Evolutionary conservation across 1,139 yeast genomes (phyloP).

Genomic region (Lodderomyces beijingensis): DNA sequence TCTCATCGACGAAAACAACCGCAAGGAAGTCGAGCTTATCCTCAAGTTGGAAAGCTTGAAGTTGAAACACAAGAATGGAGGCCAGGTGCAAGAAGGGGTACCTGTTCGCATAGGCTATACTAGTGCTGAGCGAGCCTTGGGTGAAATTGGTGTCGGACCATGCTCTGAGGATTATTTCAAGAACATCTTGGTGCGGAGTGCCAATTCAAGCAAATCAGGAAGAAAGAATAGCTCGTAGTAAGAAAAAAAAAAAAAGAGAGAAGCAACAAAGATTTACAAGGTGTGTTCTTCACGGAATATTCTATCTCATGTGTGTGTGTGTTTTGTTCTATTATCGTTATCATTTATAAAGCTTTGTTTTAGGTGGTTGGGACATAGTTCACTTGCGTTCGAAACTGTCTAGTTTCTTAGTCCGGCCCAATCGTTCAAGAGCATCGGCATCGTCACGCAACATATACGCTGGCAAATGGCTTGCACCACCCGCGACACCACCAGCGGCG

Average conservation of each 20-base stretch:
- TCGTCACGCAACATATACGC: constrained; percentile 63
- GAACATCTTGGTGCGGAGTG: constrained; percentile 31
- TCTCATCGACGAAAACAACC: constrained; percentile 70
- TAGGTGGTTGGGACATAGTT: too few species aligned
- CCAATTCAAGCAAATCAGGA: constrained; percentile 21
- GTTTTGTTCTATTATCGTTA: neutral
- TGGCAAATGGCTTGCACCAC: constrained; percentile 51
- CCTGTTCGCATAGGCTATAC: constrained; percentile 53
- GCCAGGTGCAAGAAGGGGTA: constrained; percentile 17
- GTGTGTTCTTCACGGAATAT: too few species aligned
- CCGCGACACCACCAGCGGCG: too few species aligned
- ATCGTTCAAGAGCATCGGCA: constrained; percentile 52
- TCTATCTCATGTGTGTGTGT: neutral
- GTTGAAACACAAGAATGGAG: constrained; percentile 18
- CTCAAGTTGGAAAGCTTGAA: constrained; percentile 56
- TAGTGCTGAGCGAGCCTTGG: constrained; percentile 75
- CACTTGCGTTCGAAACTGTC: too few species aligned
- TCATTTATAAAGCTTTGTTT: too few species aligned
- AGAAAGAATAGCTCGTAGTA: constrained; percentile 13
- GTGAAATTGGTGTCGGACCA: constrained; percentile 80
- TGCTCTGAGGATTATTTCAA: constrained; percentile 50
- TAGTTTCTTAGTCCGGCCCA: constrained; percentile 23
- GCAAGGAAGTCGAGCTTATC: constrained; percentile 72
- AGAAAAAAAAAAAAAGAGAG: neutral
- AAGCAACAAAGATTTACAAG: neutral